Evolutionary conservation across 495 filamentous ascomycete species (phyloP).

Genomic region (Podospora sp.): DNA sequence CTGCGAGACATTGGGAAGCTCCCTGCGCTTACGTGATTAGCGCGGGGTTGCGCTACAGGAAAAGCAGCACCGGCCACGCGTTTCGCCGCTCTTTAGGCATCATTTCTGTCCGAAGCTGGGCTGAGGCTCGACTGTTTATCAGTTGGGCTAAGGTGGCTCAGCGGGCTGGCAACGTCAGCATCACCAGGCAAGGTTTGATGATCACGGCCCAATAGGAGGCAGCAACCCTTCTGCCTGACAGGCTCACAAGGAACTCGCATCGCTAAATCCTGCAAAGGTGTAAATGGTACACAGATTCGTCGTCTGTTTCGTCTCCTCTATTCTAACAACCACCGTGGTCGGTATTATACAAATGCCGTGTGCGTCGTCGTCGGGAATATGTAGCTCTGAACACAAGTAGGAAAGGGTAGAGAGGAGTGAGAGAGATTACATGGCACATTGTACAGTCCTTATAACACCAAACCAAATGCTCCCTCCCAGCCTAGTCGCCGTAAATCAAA

Average conservation of each 20-base stretch:
- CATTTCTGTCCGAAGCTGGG: conserved; percentile 5
- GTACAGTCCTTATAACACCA: conserved; percentile 38
- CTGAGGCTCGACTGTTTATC: neutral
- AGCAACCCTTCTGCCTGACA: conserved; percentile 20
- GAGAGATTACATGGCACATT: conserved; percentile 33
- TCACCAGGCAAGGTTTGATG: conserved; percentile 9
- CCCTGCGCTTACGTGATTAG: conserved; percentile 28
- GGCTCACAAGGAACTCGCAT: neutral
- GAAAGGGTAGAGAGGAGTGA: conserved; percentile 39
- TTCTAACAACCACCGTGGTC: conserved; percentile 34
- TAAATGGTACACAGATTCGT: conserved; percentile 16
- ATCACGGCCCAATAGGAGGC: conserved; percentile 1
- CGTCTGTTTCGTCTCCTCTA: conserved; percentile 26
- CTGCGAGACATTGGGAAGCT: conserved; percentile 24
- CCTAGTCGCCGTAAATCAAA: conserved; percentile 39
- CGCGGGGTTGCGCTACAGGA: conserved; percentile 20
- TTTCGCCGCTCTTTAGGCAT: neutral
- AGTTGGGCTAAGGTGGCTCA: conserved; percentile 14
- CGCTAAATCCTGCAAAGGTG: neutral
- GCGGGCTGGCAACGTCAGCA: conserved; percentile 14
- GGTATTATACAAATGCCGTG: conserved; percentile 35
- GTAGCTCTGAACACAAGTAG: conserved; percentile 30
- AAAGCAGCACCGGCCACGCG: conserved; percentile 14
- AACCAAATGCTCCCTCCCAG: conserved; percentile 34
- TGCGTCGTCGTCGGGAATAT: conserved; percentile 22